Conservation (phyloP, 2,329 filamentous ascomycete species). For the Diplocarpon mali region DNA sequence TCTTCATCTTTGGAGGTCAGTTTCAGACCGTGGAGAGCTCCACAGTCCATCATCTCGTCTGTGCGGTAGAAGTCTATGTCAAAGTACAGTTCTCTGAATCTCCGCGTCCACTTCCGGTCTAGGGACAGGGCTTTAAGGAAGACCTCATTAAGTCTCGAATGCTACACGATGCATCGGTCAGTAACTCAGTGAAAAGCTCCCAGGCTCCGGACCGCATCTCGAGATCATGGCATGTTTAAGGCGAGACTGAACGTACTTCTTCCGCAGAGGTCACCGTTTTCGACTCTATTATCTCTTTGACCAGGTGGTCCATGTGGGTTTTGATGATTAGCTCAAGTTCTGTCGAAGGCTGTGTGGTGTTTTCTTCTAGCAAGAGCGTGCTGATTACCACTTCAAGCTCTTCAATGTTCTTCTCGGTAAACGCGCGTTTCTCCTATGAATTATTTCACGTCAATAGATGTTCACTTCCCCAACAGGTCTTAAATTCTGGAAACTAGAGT, state of each 20-base stretch:
- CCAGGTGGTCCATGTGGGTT: conserved; percentile 14
- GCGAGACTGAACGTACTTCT: background rate
- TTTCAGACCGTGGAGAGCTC: conserved; percentile 10
- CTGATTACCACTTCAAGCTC: background rate
- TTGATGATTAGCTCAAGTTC: conserved; percentile 7
- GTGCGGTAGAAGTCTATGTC: conserved; percentile 14
- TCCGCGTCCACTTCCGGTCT: conserved; percentile 15
- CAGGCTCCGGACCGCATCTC: no score
- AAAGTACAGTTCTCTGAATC: conserved; percentile 12
- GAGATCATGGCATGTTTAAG: no score
- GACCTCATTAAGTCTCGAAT: conserved; percentile 1
- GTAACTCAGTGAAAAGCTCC: no score
- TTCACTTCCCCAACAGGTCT: no score
- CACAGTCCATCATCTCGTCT: conserved; percentile 11
- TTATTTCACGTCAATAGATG: background rate
- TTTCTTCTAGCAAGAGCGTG: background rate
- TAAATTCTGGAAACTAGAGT: no score
- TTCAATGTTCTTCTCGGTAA: background rate
- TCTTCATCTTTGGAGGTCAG: conserved; percentile 2
- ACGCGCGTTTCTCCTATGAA: background rate
- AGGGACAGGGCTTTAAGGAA: conserved; percentile 7
- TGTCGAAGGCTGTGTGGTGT: background rate
- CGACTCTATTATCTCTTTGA: conserved; percentile 11
- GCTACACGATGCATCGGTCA: no score
- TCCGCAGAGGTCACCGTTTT: background rate